These are phyloP conservation scores for Boletus sp. DNA, from an alignment of 768 basidiomycete species.

Conservation along the genomic window DNA sequence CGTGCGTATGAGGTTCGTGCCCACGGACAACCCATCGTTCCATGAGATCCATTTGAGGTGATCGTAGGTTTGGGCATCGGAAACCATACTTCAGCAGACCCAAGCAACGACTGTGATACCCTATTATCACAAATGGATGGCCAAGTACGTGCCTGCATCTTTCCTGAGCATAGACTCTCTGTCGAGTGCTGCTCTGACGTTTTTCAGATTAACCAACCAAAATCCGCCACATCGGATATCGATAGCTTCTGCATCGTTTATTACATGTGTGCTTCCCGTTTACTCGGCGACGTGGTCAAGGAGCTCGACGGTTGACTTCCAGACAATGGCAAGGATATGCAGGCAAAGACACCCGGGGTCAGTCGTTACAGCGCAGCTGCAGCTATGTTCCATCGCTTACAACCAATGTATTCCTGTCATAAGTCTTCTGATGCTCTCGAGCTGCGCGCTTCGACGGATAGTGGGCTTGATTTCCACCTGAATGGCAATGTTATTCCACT, in stretches of 20 bases:
- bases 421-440: too few relatives aligned
- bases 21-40: too few relatives aligned
- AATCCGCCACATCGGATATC: constrained; percentile 58
- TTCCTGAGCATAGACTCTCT: background rate
- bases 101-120: constrained; percentile 32
- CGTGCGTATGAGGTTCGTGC: too few relatives aligned
- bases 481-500: too few relatives aligned
- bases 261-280: constrained; percentile 77
- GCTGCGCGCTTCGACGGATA: too few relatives aligned
- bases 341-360: constrained; percentile 77
- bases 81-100: too few relatives aligned
- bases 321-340: constrained; percentile 52
- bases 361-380: constrained; percentile 74
- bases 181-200: background rate
- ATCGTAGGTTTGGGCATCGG: too few relatives aligned
- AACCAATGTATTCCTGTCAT: too few relatives aligned
- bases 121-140: constrained; percentile 89
- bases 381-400: too few relatives aligned
- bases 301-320: constrained; percentile 52
- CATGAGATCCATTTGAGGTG: too few relatives aligned
- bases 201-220: constrained; percentile 46
- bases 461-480: too few relatives aligned
- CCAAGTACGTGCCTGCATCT: constrained; percentile 46
- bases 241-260: constrained; percentile 86
- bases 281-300: constrained; percentile 76